Percentiles rank a stretch among this genome's conserved stretches.
phyloP scores from a whole-genome alignment of 192 early-diverging fungal species.

The Linnemannia zychae region DNA sequence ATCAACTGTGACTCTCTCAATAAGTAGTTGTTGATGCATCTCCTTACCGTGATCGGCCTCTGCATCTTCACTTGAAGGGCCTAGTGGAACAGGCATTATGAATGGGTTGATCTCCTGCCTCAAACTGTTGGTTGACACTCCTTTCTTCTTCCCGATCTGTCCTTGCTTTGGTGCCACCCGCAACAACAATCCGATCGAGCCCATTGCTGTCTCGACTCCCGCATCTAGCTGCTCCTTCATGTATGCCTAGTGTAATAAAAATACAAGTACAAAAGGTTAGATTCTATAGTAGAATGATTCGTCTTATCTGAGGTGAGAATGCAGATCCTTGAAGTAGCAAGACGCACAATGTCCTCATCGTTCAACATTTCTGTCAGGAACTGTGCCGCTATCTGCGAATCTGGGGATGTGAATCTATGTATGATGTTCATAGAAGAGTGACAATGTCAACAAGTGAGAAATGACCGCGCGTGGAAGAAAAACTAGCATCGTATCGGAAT shows the following conservation, averaged over 20 bases:
- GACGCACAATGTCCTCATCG: slow-evolving; percentile 30
- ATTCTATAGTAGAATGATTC: not conserved
- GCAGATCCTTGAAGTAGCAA: not conserved
- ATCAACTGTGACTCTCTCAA: no score
- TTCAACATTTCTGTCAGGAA: slow-evolving; percentile 29
- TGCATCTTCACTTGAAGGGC: not conserved
- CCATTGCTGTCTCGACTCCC: slow-evolving; percentile 13
- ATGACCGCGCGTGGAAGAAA: not conserved
- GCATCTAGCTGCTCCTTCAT: slow-evolving; percentile 13
- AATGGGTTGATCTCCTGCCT: slow-evolving; percentile 45
- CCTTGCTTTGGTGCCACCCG: slow-evolving; percentile 16
- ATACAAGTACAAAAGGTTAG: no score
- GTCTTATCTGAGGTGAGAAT: not conserved
- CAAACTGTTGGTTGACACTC: not conserved
- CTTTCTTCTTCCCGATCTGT: slow-evolving; percentile 17
- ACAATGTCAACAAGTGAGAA: not conserved
- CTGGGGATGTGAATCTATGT: slow-evolving; percentile 24
- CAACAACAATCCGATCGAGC: slow-evolving; percentile 26
- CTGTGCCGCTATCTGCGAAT: not conserved
- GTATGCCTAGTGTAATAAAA: slow-evolving; percentile 13
- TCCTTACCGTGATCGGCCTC: not conserved
- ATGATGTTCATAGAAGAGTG: not conserved
- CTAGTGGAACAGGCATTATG: slow-evolving; percentile 1
- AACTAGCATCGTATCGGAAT: no score
- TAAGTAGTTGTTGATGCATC: not conserved